Evolutionary conservation across 306 rosid genomes (phyloP).

Genomic region (Pyrus communis): DNA sequence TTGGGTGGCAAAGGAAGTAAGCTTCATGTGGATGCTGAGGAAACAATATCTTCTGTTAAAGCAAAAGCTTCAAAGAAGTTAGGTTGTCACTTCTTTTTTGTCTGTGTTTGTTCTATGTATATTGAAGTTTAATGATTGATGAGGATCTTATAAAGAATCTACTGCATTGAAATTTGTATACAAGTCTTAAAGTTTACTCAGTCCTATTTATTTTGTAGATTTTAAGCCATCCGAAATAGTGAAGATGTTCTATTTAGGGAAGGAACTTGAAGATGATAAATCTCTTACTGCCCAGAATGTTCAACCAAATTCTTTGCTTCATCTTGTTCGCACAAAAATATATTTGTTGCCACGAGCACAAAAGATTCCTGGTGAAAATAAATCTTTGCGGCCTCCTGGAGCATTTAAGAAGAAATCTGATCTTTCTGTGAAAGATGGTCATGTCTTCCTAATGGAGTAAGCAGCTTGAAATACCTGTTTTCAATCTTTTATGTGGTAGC

Average conservation of each 20-base stretch:
- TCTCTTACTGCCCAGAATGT: constrained; percentile 81
- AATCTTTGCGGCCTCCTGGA: constrained; percentile 88
- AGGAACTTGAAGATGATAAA: constrained; percentile 68
- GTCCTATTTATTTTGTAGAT: constrained; percentile 38
- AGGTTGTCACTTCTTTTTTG: constrained; percentile 48
- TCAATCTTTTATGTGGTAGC: neutral
- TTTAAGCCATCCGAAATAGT: constrained; percentile 72
- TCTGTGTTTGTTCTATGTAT: constrained; percentile 2
- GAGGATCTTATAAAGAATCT: neutral
- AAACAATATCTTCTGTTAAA: constrained; percentile 68
- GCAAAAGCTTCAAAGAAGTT: constrained; percentile 90
- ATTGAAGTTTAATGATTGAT: neutral
- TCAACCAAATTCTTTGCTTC: constrained; percentile 81
- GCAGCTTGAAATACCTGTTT: constrained; percentile 23
- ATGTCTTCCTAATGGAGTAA: constrained; percentile 90
- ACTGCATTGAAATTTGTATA: neutral
- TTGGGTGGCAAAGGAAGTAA: constrained; percentile 93
- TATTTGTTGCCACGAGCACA: constrained; percentile 74
- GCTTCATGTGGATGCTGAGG: constrained; percentile 71
- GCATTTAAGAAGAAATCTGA: constrained; percentile 98
- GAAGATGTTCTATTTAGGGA: constrained; percentile 65
- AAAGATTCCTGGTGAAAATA: constrained; percentile 80
- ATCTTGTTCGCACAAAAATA: constrained; percentile 86
- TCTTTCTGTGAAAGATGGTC: constrained; percentile 93
- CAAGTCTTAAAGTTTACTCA: neutral